These are phyloP conservation scores for Magnaporthales sp. DNA, from an alignment of 2,329 filamentous ascomycete genomes.

Conservation along the genomic window DNA sequence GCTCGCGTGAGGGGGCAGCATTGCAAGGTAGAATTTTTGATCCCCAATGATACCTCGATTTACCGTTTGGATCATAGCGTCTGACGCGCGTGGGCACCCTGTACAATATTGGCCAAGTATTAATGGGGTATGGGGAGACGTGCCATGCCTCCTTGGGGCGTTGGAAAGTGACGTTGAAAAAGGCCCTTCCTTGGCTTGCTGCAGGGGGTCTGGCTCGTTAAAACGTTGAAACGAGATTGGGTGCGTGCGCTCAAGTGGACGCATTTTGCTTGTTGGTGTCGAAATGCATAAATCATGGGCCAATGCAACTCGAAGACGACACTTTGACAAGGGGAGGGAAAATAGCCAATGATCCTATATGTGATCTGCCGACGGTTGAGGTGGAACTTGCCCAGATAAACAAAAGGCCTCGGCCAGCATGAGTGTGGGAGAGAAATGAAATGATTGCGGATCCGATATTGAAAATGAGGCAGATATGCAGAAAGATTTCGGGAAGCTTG, in stretches of 20 bases:
- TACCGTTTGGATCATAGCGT: background rate
- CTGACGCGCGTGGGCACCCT: background rate
- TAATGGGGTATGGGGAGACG: background rate
- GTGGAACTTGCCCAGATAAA: background rate
- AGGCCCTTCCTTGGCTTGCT: background rate
- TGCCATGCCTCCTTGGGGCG: background rate
- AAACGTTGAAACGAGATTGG: background rate
- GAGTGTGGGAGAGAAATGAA: background rate
- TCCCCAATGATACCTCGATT: background rate
- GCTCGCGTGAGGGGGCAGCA: background rate
- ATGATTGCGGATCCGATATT: background rate
- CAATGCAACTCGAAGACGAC: background rate
- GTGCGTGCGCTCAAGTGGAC: background rate
- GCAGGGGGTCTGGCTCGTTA: background rate
- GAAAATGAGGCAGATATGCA: background rate
- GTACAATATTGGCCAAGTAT: background rate
- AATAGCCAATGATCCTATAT: background rate
- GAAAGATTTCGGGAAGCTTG: background rate
- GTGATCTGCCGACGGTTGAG: background rate
- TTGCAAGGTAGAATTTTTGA: background rate
- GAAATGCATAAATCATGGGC: background rate
- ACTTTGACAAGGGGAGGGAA: background rate
- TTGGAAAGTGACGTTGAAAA: background rate
- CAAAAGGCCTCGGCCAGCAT: background rate
- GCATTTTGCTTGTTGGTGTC: background rate